Evolutionary conservation across 2,329 filamentous ascomycete species (phyloP), one percentile per base, ranked within the genome.

Genomic region (Colletotrichum camelliae): DNA sequence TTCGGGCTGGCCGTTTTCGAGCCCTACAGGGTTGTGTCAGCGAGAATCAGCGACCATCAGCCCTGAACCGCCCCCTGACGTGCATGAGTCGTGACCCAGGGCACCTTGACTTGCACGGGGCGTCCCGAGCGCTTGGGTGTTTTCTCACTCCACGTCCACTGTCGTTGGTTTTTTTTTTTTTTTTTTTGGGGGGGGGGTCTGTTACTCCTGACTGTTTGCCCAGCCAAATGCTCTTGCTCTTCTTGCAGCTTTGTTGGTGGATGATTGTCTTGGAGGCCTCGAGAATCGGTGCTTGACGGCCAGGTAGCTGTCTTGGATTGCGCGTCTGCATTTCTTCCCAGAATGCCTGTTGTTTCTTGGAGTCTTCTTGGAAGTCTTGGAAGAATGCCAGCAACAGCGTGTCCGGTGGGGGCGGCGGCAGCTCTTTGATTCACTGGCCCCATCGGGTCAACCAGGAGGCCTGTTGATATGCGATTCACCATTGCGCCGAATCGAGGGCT

Each of bases 31-130:
- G 69, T 64, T 55, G 39, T 27, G 39, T 29, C 31, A 13, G 62
- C 39, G 27, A 55, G 21, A 27, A 31, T 67, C 57, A 52, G 69
- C 69, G 21, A 55, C 27, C 29, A 31, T 67, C 57, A 52, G 69
- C 69, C 33, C 39, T 48, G 62, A 21, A 52, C 43, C 12, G 10
- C 13, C 62, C 62, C 69, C 62, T 39, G 58, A 31, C 16, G 55
- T 57, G 43, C 69, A 67, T 71, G 73, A 75, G 70, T 75, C 73
- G 43, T 72, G 62, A 33, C 33, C 27, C 61, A n/a, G 37, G 62
- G 24, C 35, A 21, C 24, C 55, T 43, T 31, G 61, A 33, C 55
- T 7, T 13, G 12, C 39, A 52, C 55, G 27, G 37, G 33, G 55
- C 39, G 68, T 72, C 37, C 72, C 72, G 43, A 67, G 33, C 27